Conservation (phyloP, 306 rosid genomes). For the Casuarina glauca region DNA sequence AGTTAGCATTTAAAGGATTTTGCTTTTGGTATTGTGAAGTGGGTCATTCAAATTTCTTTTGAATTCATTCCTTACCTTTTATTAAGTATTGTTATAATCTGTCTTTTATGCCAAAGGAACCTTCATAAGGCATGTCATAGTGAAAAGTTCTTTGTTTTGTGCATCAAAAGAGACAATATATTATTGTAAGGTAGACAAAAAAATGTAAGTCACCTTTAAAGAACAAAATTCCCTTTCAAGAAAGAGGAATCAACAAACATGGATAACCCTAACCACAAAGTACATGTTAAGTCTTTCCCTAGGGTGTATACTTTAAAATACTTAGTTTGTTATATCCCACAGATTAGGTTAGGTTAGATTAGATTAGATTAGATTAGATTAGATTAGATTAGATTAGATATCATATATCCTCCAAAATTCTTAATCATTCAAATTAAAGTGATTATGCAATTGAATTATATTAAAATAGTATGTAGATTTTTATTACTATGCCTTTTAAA, state of each 20-base stretch:
- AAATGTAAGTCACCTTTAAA: constrained; percentile 10
- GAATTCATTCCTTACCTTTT: constrained; percentile 48
- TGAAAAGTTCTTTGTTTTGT: constrained; percentile 19
- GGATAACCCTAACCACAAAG: constrained; percentile 31
- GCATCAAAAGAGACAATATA: constrained; percentile 21
- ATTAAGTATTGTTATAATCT: constrained; percentile 18
- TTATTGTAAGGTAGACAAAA: neutral
- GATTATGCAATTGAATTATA: neutral
- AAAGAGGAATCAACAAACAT: constrained; percentile 9
- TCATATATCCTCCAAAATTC: neutral
- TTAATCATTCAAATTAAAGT: neutral
- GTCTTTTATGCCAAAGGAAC: constrained; percentile 24
- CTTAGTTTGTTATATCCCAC: neutral
- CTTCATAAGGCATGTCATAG: constrained; percentile 18
- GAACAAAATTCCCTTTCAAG: constrained; percentile 7
- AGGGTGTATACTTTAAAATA: neutral
- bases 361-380: neutral
- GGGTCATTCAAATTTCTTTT: constrained; percentile 45
- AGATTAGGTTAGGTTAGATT: neutral
- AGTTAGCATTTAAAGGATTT: constrained; percentile 35
- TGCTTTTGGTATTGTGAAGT: constrained; percentile 29
- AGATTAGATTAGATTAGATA: neutral
- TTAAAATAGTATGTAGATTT: too few species aligned
- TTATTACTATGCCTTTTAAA: neutral
- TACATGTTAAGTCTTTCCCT: neutral